Evolutionary conservation across 306 rosid species (phyloP).

Genomic region (Mimosa bimucronata): DNA sequence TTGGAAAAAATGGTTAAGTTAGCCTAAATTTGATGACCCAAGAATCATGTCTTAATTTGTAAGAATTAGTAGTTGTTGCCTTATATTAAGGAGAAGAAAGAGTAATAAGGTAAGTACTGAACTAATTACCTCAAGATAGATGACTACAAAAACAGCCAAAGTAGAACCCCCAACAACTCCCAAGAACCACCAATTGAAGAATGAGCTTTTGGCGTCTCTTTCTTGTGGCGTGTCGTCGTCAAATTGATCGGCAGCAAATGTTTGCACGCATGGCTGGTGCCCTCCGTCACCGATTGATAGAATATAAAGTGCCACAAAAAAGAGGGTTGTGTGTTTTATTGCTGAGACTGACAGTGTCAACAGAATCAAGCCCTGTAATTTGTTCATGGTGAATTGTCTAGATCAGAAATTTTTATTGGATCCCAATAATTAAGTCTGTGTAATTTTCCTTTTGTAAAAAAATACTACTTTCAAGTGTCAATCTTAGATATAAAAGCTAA

Average conservation of each 20-base stretch:
- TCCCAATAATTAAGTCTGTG: too few relatives aligned
- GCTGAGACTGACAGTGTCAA: neutral
- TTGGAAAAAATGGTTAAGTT: too few relatives aligned
- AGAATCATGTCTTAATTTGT: too few relatives aligned
- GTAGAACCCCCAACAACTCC: neutral
- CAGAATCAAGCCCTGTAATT: neutral
- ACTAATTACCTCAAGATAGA: neutral
- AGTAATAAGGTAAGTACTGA: neutral
- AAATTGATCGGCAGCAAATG: neutral
- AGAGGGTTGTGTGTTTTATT: neutral
- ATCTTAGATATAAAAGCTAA: too few relatives aligned
- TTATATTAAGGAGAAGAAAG: too few relatives aligned
- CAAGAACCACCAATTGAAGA: constrained; percentile 4
- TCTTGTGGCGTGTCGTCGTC: neutral
- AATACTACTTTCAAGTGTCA: too few relatives aligned
- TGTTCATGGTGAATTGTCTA: neutral
- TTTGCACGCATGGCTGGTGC: neutral
- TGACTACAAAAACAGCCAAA: neutral
- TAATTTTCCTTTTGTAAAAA: too few relatives aligned
- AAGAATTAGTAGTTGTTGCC: too few relatives aligned
- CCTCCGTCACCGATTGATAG: neutral
- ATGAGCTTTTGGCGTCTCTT: neutral
- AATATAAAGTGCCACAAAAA: constrained; percentile 1
- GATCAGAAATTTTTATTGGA: neutral
- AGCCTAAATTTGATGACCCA: too few relatives aligned